Conservation (phyloP, 495 filamentous ascomycete species). For the Penicillium maclennaniae region DNA sequence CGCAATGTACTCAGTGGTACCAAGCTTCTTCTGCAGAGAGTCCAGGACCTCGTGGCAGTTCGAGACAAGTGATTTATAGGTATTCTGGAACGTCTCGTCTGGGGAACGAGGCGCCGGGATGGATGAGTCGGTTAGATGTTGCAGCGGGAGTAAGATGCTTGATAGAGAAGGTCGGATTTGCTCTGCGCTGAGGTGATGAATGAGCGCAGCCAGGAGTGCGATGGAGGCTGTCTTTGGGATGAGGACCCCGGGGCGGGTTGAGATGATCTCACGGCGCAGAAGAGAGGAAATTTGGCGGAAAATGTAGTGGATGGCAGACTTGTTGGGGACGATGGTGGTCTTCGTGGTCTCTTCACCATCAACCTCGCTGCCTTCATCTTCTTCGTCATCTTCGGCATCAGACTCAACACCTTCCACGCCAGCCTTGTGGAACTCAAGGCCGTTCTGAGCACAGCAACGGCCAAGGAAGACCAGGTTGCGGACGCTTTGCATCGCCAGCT, state of each 20-base stretch:
- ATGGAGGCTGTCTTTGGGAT: conserved; percentile 73
- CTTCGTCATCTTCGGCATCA: conserved; percentile 44
- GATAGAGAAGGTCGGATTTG: conserved; percentile 56
- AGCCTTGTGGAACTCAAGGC: conserved; percentile 46
- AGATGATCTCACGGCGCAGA: conserved; percentile 69
- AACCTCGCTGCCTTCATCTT: conserved; percentile 10
- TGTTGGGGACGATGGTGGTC: conserved; percentile 15
- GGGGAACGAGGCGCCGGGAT: conserved; percentile 63
- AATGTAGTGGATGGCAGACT: conserved; percentile 64
- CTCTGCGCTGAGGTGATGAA: conserved; percentile 51
- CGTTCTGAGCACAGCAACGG: conserved; percentile 62
- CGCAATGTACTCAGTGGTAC: conserved; percentile 70
- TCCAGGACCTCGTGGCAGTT: conserved; percentile 71
- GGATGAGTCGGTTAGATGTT: conserved; percentile 76
- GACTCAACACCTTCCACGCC: conserved; percentile 34
- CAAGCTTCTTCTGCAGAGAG: conserved; percentile 73
- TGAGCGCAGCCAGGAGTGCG: conserved; percentile 61
- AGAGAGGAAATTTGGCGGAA: conserved; percentile 71
- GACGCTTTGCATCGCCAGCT: conserved; percentile 66
- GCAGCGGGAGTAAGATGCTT: conserved; percentile 71
- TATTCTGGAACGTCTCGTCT: conserved; percentile 62
- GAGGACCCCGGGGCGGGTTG: conserved; percentile 55
- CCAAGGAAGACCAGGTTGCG: conserved; percentile 76
- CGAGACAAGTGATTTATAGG: conserved; percentile 61
- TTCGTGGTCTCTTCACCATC: conserved; percentile 34